Conservation (phyloP, 257 asterid species). For the Prunella vulgaris region DNA sequence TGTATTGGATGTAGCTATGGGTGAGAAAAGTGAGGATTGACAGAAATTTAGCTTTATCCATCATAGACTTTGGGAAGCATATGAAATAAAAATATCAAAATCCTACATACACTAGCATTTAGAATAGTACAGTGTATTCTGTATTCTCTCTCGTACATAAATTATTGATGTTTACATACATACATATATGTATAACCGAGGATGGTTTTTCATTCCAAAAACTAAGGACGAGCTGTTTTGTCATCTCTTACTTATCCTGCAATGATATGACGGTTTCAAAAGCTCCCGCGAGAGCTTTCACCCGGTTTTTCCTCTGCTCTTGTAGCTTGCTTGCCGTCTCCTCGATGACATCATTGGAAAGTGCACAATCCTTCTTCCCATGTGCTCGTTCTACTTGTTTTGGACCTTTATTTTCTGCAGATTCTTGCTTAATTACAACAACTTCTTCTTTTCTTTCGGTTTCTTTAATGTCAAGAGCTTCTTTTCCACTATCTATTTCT, state of each 20-base stretch:
- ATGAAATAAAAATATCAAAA: background rate
- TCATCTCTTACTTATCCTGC: conserved; percentile 38
- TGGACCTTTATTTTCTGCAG: conserved; percentile 18
- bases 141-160: conserved; percentile 6
- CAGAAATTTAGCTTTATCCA: background rate
- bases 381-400: conserved; percentile 21
- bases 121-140: conserved; percentile 6
- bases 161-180: conserved; percentile 11
- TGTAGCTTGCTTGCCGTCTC: conserved; percentile 49
- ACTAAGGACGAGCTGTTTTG: background rate
- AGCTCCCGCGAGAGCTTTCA: conserved; percentile 66
- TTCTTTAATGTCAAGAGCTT: conserved; percentile 25
- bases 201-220: background rate
- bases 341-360: conserved; percentile 47
- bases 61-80: background rate
- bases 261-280: conserved; percentile 51
- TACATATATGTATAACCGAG: background rate
- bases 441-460: conserved; percentile 20
- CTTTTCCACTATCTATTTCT: conserved; percentile 2
- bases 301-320: conserved; percentile 48
- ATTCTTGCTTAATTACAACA: conserved; percentile 24
- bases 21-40: background rate
- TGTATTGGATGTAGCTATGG: background rate
- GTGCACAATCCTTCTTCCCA: conserved; percentile 34
- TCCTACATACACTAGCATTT: conserved; percentile 9